Evolutionary conservation across 495 filamentous ascomycete genomes (phyloP).

Genomic region (Massariosphaeria phaeospora): DNA sequence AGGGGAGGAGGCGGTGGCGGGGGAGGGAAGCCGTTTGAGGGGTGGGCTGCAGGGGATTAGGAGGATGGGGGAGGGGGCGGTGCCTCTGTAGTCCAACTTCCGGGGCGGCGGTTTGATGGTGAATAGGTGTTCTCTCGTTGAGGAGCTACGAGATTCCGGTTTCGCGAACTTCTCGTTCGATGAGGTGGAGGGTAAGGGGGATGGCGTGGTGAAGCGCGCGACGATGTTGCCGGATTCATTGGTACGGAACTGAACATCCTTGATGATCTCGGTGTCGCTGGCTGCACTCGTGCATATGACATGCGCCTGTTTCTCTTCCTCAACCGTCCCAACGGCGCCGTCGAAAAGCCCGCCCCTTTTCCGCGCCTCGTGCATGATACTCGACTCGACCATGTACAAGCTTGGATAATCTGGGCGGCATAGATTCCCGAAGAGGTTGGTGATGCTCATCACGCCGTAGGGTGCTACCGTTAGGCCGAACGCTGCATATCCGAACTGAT

Average conservation of each 20-base stretch:
- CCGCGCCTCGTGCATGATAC: conserved; percentile 24
- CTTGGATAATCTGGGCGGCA: conserved; percentile 16
- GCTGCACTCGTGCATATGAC: neutral
- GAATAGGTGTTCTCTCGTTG: no score
- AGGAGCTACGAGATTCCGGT: no score
- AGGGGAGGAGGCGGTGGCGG: neutral
- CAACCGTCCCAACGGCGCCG: conserved; percentile 13
- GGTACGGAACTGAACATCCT: neutral
- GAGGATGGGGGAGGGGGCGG: neutral
- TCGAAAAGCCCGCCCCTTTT: conserved; percentile 9
- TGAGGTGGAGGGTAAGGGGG: no score
- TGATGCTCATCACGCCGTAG: conserved; percentile 25
- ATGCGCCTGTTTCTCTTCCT: neutral
- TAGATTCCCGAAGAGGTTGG: conserved; percentile 25
- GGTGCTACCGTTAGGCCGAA: conserved; percentile 30
- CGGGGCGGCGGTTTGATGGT: no score
- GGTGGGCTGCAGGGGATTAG: conserved; percentile 14
- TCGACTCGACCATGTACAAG: conserved; percentile 22
- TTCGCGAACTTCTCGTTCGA: no score
- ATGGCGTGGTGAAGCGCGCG: neutral
- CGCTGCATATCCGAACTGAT: conserved; percentile 21
- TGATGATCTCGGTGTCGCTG: neutral
- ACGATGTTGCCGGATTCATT: neutral
- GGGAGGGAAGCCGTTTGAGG: neutral
- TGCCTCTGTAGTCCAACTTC: neutral